phyloP scores from a whole-genome alignment of 2,329 filamentous ascomycete species.

The Aspergillus novofumigatus region DNA sequence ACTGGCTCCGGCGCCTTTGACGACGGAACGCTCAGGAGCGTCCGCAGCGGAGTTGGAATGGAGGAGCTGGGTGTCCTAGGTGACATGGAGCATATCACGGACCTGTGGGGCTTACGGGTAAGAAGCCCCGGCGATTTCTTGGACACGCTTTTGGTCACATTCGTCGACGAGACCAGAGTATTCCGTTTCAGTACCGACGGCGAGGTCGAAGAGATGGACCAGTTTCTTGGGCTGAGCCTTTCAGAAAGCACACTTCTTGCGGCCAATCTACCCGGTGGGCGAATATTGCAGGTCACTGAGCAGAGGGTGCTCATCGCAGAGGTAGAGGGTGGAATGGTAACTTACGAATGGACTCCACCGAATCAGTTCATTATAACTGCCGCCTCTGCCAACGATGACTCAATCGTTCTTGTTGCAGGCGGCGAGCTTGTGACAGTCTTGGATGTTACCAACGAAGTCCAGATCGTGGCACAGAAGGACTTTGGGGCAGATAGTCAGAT shows the following conservation, averaged over 20 bases:
- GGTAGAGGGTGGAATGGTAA: slow-evolving; percentile 44
- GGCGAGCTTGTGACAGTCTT: slow-evolving; percentile 70
- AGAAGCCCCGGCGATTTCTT: slow-evolving; percentile 38
- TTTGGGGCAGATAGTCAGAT: slow-evolving; percentile 69
- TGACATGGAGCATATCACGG: slow-evolving; percentile 69
- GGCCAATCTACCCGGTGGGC: slow-evolving; percentile 58
- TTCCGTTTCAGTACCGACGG: slow-evolving; percentile 72
- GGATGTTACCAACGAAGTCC: slow-evolving; percentile 56
- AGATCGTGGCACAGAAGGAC: slow-evolving; percentile 55
- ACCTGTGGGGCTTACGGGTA: slow-evolving; percentile 66
- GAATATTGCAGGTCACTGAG: slow-evolving; percentile 73
- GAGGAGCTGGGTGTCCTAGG: slow-evolving; percentile 80
- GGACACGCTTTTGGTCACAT: slow-evolving; percentile 75
- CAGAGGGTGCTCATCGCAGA: slow-evolving; percentile 61
- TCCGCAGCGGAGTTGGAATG: slow-evolving; percentile 88
- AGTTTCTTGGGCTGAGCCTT: slow-evolving; percentile 67
- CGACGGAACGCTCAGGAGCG: slow-evolving; percentile 82
- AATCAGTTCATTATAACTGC: slow-evolving; percentile 62
- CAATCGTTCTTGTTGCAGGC: slow-evolving; percentile 69
- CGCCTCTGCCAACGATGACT: slow-evolving; percentile 68
- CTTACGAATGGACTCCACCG: slow-evolving; percentile 45
- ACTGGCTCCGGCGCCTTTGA: slow-evolving; percentile 87
- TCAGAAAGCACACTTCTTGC: slow-evolving; percentile 68
- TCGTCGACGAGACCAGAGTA: slow-evolving; percentile 76
- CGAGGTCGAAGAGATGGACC: slow-evolving; percentile 80